Percentiles rank a stretch among this genome's conserved stretches.
These are phyloP conservation scores for Solanum clarkiae DNA, from an alignment of 257 asterid species.

Conservation along the genomic window DNA sequence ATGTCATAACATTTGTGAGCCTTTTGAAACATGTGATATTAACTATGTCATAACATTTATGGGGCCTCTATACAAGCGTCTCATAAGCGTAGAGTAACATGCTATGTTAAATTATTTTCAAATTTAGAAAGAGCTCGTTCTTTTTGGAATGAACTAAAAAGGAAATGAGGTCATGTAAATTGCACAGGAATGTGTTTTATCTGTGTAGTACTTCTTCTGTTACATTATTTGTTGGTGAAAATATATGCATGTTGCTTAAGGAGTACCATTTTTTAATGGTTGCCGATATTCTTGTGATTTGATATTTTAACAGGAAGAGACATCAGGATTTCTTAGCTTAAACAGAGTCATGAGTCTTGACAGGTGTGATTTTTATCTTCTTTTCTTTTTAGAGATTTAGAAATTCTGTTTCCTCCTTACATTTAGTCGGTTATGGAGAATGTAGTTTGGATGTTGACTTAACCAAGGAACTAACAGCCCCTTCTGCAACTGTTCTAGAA, in stretches of 20 bases:
- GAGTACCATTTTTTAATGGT: background rate
- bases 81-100: background rate
- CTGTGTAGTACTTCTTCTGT: background rate
- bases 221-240: background rate
- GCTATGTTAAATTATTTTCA: background rate
- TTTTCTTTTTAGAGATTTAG: background rate
- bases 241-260: background rate
- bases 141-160: background rate
- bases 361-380: slow-evolving; percentile 26
- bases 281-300: background rate
- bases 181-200: background rate
- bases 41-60: background rate
- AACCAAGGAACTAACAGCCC: slow-evolving; percentile 46
- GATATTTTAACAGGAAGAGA: slow-evolving; percentile 37
- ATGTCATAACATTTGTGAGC: background rate
- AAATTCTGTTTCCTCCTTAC: background rate
- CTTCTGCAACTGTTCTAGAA: slow-evolving; percentile 25
- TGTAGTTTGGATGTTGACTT: slow-evolving; percentile 76
- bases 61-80: background rate
- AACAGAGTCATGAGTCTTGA: slow-evolving; percentile 89
- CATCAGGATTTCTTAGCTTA: slow-evolving; percentile 89
- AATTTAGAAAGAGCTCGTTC: background rate
- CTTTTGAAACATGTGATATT: background rate
- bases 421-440: background rate
- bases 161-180: background rate